A percentile compares a stretch with the other conserved stretches of the same genome.
phyloP scores from a whole-genome alignment of 768 basidiomycete species.

The Harrya chromipes region DNA sequence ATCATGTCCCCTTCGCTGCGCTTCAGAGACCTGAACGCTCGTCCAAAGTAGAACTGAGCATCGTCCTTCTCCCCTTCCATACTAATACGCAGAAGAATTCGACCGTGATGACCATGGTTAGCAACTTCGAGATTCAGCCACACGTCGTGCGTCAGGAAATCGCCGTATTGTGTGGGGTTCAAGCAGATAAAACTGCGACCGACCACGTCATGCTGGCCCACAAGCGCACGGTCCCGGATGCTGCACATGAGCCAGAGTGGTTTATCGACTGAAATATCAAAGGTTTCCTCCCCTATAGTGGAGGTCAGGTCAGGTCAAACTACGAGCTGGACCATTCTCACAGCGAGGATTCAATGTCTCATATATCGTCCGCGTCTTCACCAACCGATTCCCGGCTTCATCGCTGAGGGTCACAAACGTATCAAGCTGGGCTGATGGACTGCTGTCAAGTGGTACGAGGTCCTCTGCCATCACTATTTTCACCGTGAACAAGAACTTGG shows the following conservation, averaged over 20 bases:
- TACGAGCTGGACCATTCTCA: slow-evolving; percentile 37
- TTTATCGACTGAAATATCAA: slow-evolving; percentile 91
- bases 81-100: slow-evolving; percentile 83
- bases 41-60: slow-evolving; percentile 94
- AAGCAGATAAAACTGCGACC: slow-evolving; percentile 91
- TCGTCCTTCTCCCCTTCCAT: slow-evolving; percentile 99
- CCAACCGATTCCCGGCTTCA: slow-evolving; percentile 82
- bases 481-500: slow-evolving; percentile 84
- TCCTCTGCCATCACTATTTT: slow-evolving; percentile 92
- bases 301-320: slow-evolving; percentile 4
- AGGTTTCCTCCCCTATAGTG: slow-evolving; percentile 88
- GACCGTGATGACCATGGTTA: slow-evolving; percentile 50
- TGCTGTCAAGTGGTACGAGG: slow-evolving; percentile 72
- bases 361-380: slow-evolving; percentile 95
- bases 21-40: slow-evolving; percentile 91
- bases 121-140: slow-evolving; percentile 85
- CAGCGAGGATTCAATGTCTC: slow-evolving; percentile 89
- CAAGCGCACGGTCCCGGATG: slow-evolving; percentile 82
- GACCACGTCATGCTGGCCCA: slow-evolving; percentile 91
- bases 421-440: slow-evolving; percentile 77
- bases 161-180: slow-evolving; percentile 83
- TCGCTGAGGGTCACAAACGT: slow-evolving; percentile 95
- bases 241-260: slow-evolving; percentile 98
- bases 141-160: slow-evolving; percentile 86
- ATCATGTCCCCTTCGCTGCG: slow-evolving; percentile 95